These are phyloP conservation scores for Nicotiana rustica DNA, from an alignment of 305 asterid species.

Conservation along the genomic window DNA sequence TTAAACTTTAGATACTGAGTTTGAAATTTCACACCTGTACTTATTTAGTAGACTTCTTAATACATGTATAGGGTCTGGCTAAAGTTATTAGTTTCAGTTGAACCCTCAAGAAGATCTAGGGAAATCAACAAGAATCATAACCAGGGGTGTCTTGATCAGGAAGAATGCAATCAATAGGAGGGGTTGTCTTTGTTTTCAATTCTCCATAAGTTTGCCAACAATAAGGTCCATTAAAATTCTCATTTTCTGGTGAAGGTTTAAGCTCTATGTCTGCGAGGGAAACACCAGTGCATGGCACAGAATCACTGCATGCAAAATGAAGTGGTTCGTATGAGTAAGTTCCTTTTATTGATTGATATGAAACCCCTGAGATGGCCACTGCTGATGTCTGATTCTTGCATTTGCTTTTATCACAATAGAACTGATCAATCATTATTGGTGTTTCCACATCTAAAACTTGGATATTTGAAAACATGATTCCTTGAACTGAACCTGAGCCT, in stretches of 20 bases:
- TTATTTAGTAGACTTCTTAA: no score
- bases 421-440: conserved; percentile 84
- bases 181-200: conserved; percentile 64
- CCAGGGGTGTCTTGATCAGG: conserved; percentile 17
- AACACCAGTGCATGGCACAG: conserved; percentile 71
- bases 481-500: conserved; percentile 76
- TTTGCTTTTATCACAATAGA: conserved; percentile 67
- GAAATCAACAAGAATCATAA: conserved; percentile 29
- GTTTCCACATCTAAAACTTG: conserved; percentile 73
- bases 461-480: conserved; percentile 70
- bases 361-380: conserved; percentile 78
- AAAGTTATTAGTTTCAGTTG: no score
- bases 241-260: conserved; percentile 55
- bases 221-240: conserved; percentile 74
- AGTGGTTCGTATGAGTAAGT: conserved; percentile 77
- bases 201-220: conserved; percentile 87
- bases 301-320: conserved; percentile 85
- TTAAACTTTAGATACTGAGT: no score
- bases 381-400: conserved; percentile 80
- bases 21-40: no score
- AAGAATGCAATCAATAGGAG: conserved; percentile 69
- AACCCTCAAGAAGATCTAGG: no score
- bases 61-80: no score
- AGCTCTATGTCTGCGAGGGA: conserved; percentile 63
- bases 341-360: conserved; percentile 72